Base-by-base conservation (phyloP, 2,329 filamentous ascomycete species). In the Dichotomopilus funicola region DNA sequence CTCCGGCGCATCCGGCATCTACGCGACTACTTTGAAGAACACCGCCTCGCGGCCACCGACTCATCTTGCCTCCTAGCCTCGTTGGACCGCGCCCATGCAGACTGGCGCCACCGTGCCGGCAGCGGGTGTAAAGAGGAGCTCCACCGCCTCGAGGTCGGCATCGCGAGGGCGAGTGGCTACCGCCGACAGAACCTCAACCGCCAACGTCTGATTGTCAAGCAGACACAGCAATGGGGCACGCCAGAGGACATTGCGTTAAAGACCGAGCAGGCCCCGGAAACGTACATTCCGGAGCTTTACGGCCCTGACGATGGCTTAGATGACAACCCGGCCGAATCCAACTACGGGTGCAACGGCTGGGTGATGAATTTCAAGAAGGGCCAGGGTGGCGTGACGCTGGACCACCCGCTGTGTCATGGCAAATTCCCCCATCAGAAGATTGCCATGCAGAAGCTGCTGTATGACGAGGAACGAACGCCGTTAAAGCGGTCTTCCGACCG, bases 281-380 rank as follows among this genome's bases (percentile, higher is more conserved):
- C 34, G 38, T 62, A 58, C 56, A 59, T 62, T 31, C 12, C 49
- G 2, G 58, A 54, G 2, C 51, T 63, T 8, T 53, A 59, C 4
- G 60, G 53, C 2, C 35, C 44, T 42, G 61, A 63, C 37, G 59
- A 61, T 42, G 49, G 34, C 35, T 33, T 61, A 10, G 61, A 63
- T 49, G 61, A 63, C 37, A 55, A 63, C 49, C 55, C 60, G 9
- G 19, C 51, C 33, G 52, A 62, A 43, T 51, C 58, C 1, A 58
- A 63, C 49, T 63, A 63, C 37, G 61, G 61, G 10, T 63, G 62
- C 57, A 63, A 59, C 37, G 61, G 61, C 4, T 63, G 59, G 61
- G 13, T 63, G n/a, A 61, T 62, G 11, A 49, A 47, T 4, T 63
- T 62, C 33, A 50, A 58, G 2, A 60, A 62, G 55, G 58, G 53